Evolutionary conservation across 352 stramenopile species (phyloP), one percentile per base, ranked within the genome.

Genomic region (Globisporangium uncinulatum): DNA sequence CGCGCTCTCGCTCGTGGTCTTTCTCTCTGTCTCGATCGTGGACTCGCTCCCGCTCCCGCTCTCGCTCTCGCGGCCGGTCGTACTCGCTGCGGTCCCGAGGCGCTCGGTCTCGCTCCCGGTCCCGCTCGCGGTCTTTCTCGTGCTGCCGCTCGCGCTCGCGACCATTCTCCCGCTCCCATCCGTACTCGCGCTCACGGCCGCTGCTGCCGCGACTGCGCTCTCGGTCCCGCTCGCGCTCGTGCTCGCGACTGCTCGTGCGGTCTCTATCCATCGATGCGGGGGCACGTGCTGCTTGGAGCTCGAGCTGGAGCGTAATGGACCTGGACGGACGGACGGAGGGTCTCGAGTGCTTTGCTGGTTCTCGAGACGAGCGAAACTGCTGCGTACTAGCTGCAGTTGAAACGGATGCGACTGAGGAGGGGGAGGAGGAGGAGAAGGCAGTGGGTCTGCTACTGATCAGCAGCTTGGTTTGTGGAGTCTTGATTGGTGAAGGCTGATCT

Each of bases 91-190:
- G 59, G 31, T 79, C 66, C 32, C 70, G 68, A 62, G 52, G 37
- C 3, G 73, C 71, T 32, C 65, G 63, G 46, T 81, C 70, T 15
- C 66, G 60, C 47, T 77, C 54, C 15, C 65, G 65, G 37, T 77
- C 70, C 11, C 59, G 62, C 13, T 78, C 69, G 0, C 54, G 55
- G n/a, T 78, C 70, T 14, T 54, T 46, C 4, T 64, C 48, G 21
- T 64, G 61, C 20, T 65, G 58, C 3, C 64, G 61, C 6, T 65
- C 57, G 2, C 65, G 57, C 1, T 73, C 64, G 14, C 71, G 69
- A 10, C 66, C 64, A 5, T 66, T 65, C 10, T 79, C 63, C 9
- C 69, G 47, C 15, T 56, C 56, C 10, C 36, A 48, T 13, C n/a
- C 34, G 39, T 53, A 47, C 24, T 55, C 56, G 11, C 56, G 56